Conservation (phyloP, 352 stramenopile genomes). For the Aphanomyces cochlioides region DNA sequence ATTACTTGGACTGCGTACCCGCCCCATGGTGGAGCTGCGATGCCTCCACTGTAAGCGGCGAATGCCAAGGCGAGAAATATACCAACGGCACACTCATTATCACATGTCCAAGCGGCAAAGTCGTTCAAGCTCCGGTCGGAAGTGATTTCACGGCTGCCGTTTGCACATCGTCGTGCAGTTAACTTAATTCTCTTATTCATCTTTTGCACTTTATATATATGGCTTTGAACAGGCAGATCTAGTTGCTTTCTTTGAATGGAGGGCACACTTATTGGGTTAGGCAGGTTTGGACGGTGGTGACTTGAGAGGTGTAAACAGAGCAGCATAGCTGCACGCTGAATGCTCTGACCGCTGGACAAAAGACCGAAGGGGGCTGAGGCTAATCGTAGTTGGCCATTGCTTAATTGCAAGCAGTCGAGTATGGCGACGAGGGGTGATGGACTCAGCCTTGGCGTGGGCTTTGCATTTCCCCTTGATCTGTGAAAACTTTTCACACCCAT, state of each 20-base stretch:
- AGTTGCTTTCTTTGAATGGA: too few species aligned
- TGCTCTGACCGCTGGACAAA: constrained; percentile 14
- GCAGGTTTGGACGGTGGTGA: background rate
- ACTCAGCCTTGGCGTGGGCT: constrained; percentile 59
- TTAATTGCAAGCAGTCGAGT: background rate
- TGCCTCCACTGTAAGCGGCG: background rate
- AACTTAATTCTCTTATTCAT: constrained; percentile 9
- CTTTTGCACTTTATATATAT: background rate
- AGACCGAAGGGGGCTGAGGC: constrained; percentile 21
- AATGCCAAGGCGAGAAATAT: constrained; percentile 28
- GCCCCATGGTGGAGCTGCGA: constrained; percentile 30
- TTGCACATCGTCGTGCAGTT: constrained; percentile 18
- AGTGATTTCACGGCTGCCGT: constrained; percentile 23
- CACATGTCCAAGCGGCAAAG: constrained; percentile 23
- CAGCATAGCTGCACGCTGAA: constrained; percentile 21
- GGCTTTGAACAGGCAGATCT: background rate
- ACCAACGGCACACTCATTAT: constrained; percentile 26
- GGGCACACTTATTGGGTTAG: background rate
- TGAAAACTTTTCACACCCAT: constrained; percentile 69
- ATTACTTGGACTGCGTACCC: constrained; percentile 27
- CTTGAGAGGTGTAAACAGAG: constrained; percentile 19
- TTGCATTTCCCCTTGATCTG: constrained; percentile 84
- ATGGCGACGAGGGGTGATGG: background rate
- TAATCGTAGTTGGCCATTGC: constrained; percentile 3
- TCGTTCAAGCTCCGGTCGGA: constrained; percentile 6